Percentiles rank a stretch among this genome's conserved stretches.
Evolutionary conservation across 2,329 filamentous ascomycete species (phyloP).

Genomic region (Cladobotryum mycophilum): DNA sequence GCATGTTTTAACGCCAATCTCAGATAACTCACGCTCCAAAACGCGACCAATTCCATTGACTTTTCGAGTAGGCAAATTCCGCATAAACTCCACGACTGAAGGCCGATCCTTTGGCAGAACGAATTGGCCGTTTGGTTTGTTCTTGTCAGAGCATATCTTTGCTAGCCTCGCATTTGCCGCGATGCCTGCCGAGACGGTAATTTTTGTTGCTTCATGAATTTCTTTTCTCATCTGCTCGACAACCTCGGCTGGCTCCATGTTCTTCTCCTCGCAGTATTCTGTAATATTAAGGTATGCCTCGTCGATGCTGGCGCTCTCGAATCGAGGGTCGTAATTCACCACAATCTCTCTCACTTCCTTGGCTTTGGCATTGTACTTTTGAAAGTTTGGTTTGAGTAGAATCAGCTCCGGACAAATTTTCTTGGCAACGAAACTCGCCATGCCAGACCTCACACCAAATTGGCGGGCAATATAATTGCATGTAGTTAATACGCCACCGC

Average conservation of each 20-base stretch:
- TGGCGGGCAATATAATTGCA: conserved; percentile 86
- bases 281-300: conserved; percentile 97
- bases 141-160: conserved; percentile 91
- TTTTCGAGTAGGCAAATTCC: conserved; percentile 74
- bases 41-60: conserved; percentile 94
- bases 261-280: conserved; percentile 66
- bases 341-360: conserved; percentile 78
- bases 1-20: conserved; percentile 81
- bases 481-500: conserved; percentile 57
- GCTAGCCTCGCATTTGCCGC: conserved; percentile 88
- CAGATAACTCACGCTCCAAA: conserved; percentile 81
- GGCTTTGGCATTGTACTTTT: conserved; percentile 87
- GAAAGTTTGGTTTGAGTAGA: conserved; percentile 76
- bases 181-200: conserved; percentile 92
- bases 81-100: conserved; percentile 81
- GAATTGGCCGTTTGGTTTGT: conserved; percentile 95
- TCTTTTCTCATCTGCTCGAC: conserved; percentile 73
- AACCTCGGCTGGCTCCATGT: conserved; percentile 62
- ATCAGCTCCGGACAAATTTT: conserved; percentile 86
- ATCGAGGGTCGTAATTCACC: conserved; percentile 80
- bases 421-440: conserved; percentile 93
- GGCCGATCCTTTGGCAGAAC: conserved; percentile 63
- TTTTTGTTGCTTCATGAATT: conserved; percentile 66
- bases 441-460: conserved; percentile 86
- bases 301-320: conserved; percentile 90